Percentiles rank a stretch among this genome's conserved stretches.
Conservation (phyloP, 164 flowering plant genomes). For the Sedum album region DNA sequence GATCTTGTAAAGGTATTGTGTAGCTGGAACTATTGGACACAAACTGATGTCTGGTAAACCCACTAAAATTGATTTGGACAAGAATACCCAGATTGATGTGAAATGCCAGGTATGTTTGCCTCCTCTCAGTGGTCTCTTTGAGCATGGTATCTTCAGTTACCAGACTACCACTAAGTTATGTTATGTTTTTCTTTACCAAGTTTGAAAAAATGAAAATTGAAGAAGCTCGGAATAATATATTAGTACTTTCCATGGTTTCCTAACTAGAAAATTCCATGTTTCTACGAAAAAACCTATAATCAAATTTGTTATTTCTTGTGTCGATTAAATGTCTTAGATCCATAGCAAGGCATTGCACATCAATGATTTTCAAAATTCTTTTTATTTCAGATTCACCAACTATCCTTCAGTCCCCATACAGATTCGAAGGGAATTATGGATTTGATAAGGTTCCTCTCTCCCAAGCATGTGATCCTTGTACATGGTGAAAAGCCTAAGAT, state of each 20-base stretch:
- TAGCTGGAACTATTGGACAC: slow-evolving; percentile 84
- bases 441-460: slow-evolving; percentile 74
- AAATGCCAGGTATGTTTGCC: slow-evolving; percentile 63
- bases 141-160: not conserved
- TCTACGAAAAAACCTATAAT: too few relatives aligned
- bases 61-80: slow-evolving; percentile 57
- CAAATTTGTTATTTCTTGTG: too few relatives aligned
- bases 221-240: too few relatives aligned
- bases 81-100: slow-evolving; percentile 64
- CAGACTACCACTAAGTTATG: too few relatives aligned
- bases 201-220: too few relatives aligned
- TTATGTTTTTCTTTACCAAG: too few relatives aligned
- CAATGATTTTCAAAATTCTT: too few relatives aligned
- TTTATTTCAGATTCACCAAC: slow-evolving; percentile 63
- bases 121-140: not conserved
- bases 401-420: slow-evolving; percentile 91
- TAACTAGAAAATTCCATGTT: too few relatives aligned
- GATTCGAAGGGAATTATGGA: slow-evolving; percentile 96
- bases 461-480: slow-evolving; percentile 79
- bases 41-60: slow-evolving; percentile 77
- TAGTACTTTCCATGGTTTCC: too few relatives aligned
- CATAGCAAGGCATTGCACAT: too few relatives aligned
- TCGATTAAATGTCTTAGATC: too few relatives aligned
- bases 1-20: slow-evolving; percentile 48
- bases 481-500: slow-evolving; percentile 95